phyloP scores from a whole-genome alignment of 768 basidiomycete species.

The Collybiopsis confluens region DNA sequence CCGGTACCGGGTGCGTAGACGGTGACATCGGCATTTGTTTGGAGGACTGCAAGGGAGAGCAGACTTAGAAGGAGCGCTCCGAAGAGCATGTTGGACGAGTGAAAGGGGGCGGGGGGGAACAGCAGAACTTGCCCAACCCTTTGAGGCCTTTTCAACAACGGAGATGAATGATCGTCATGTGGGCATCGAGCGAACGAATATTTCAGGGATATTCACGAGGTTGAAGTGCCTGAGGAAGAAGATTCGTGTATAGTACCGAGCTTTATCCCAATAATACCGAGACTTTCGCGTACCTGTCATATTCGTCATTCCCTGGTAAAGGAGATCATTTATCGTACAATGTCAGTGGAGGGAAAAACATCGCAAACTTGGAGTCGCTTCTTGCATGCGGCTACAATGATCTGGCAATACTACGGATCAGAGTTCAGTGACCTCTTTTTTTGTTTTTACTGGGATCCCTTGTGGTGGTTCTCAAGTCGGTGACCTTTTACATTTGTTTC shows the following conservation, averaged over 20 bases:
- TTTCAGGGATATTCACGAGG: no score
- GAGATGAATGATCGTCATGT: neutral
- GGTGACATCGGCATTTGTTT: slow-evolving; percentile 24
- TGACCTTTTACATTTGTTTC: no score
- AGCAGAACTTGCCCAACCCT: neutral
- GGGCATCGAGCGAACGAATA: neutral
- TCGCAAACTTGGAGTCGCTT: no score
- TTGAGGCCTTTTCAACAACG: neutral
- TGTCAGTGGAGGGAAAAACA: neutral
- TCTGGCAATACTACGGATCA: no score
- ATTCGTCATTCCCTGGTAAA: neutral
- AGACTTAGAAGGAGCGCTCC: slow-evolving; percentile 5
- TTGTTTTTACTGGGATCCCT: no score
- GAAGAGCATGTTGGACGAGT: neutral
- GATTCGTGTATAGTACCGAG: neutral
- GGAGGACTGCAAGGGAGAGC: slow-evolving; percentile 8
- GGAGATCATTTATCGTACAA: neutral
- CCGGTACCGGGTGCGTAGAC: slow-evolving; percentile 34
- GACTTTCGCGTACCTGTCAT: neutral
- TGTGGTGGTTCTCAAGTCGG: no score
- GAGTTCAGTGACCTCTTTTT: no score
- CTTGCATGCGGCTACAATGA: no score
- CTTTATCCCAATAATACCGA: neutral
- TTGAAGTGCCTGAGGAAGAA: no score
- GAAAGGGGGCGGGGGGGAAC: neutral